These are phyloP conservation scores for Homolaphlyctis polyrhiza DNA, from an alignment of 371 early-diverging fungal genomes.

Conservation along the genomic window DNA sequence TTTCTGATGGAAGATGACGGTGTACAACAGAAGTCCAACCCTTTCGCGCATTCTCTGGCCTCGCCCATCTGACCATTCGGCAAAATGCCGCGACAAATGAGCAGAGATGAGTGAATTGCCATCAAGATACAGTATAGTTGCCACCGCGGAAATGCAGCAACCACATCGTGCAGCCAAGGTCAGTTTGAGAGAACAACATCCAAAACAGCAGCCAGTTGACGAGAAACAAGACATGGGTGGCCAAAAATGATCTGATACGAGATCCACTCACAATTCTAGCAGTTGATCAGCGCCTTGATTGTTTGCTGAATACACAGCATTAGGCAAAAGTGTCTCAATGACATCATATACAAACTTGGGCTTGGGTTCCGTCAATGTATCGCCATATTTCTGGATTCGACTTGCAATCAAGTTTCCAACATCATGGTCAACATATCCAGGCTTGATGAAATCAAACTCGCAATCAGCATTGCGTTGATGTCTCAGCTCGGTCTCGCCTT, in stretches of 20 bases:
- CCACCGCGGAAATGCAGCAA: too few relatives aligned
- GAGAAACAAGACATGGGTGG: too few relatives aligned
- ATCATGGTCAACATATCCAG: conserved; percentile 18
- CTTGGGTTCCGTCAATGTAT: conserved; percentile 60
- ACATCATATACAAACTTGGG: conserved; percentile 77
- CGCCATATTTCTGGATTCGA: not conserved
- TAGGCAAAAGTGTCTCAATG: conserved; percentile 85
- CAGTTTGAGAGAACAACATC: too few relatives aligned
- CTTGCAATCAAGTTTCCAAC: not conserved
- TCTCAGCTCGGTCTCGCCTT: conserved; percentile 77
- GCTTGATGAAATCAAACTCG: conserved; percentile 87
- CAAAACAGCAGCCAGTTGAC: too few relatives aligned
- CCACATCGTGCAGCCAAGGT: too few relatives aligned
- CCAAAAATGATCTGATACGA: too few relatives aligned
- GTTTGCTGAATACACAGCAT: conserved; percentile 59
- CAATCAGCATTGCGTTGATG: conserved; percentile 92
- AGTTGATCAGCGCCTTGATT: conserved; percentile 25
- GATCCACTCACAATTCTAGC: conserved; percentile 16
- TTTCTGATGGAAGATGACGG: too few relatives aligned
- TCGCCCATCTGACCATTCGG: conserved; percentile 41
- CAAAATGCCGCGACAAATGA: not conserved
- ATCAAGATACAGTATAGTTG: too few relatives aligned
- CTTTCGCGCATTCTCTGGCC: conserved; percentile 32
- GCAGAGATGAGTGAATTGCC: too few relatives aligned
- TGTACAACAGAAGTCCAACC: conserved; percentile 51